These are phyloP conservation scores for Metarhizium rileyi DNA, from an alignment of 2,329 filamentous ascomycete species.

Conservation along the genomic window DNA sequence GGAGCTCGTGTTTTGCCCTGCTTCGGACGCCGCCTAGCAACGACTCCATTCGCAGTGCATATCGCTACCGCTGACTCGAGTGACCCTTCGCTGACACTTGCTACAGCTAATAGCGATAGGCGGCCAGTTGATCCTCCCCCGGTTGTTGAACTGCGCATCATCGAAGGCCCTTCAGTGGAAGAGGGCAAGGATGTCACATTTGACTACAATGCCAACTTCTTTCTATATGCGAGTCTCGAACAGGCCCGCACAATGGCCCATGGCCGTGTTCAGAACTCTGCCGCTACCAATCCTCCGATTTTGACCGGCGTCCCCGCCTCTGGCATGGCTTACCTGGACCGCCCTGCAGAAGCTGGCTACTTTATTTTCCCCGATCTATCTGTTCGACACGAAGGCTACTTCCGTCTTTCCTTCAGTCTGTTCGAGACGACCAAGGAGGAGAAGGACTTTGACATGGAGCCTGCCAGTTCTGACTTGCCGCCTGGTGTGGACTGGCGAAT, in stretches of 20 bases:
- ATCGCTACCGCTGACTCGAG: background rate
- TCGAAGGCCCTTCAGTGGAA: constrained; percentile 57
- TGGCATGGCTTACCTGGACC: constrained; percentile 91
- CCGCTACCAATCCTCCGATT: constrained; percentile 68
- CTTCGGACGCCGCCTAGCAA: background rate
- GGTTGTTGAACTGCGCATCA: constrained; percentile 83
- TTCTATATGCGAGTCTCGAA: constrained; percentile 87
- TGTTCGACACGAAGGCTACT: constrained; percentile 89
- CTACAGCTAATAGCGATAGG: constrained; percentile 50
- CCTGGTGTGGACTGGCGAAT: constrained; percentile 67
- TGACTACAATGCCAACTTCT: constrained; percentile 92
- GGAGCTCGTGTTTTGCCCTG: too few relatives aligned
- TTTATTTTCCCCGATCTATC: constrained; percentile 97
- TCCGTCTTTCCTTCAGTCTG: constrained; percentile 82
- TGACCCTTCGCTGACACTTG: constrained; percentile 10
- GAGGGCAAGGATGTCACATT: constrained; percentile 69
- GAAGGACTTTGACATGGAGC: constrained; percentile 61
- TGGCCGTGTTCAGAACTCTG: constrained; percentile 58
- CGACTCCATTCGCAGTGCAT: background rate
- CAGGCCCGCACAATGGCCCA: constrained; percentile 75
- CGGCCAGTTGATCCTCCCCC: constrained; percentile 90
- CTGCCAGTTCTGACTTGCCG: constrained; percentile 34
- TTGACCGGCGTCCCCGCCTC: constrained; percentile 91
- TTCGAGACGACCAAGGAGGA: constrained; percentile 88
- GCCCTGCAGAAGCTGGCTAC: constrained; percentile 71